Percentiles rank a stretch among this genome's conserved stretches.
Conservation (phyloP, 371 early-diverging fungal species). For the Syncephalastrum monosporum region DNA sequence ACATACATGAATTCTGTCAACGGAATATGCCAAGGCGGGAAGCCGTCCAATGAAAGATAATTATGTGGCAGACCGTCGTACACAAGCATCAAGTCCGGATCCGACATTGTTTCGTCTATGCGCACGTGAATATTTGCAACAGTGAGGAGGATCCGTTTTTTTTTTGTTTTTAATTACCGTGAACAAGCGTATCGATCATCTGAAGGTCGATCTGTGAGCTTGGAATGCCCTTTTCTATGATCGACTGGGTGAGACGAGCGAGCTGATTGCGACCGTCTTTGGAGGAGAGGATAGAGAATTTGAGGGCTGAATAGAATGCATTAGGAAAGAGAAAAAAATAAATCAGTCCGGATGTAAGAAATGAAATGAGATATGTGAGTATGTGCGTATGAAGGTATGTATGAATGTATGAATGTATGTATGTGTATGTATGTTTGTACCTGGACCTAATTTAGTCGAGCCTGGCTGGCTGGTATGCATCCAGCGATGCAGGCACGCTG, state of each 20-base stretch:
- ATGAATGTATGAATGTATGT: no score
- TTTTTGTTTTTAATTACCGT: conserved; percentile 21
- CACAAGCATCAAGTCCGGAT: conserved; percentile 60
- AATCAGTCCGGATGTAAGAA: neutral
- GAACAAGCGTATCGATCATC: conserved; percentile 32
- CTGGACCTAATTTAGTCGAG: conserved; percentile 3
- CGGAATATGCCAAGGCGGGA: conserved; percentile 65
- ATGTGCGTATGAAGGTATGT: no score
- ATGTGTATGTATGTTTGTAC: neutral
- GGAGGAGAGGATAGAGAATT: conserved; percentile 34
- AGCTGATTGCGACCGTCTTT: conserved; percentile 31
- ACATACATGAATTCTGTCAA: conserved; percentile 62
- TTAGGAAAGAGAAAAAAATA: neutral
- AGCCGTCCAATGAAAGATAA: conserved; percentile 54
- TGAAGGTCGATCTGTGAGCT: conserved; percentile 29
- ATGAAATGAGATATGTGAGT: no score
- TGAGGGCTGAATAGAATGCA: conserved; percentile 17
- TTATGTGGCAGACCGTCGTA: conserved; percentile 58
- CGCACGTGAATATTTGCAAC: neutral
- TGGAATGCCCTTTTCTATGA: conserved; percentile 8
- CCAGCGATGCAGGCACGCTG: conserved; percentile 32
- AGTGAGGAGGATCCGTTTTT: no score
- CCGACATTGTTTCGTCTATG: conserved; percentile 36
- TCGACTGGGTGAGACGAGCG: conserved; percentile 26
- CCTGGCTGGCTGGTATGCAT: conserved; percentile 9